Evolutionary conservation across 2,329 filamentous ascomycete species (phyloP), one percentile per base, ranked within the genome.

Genomic region (Fusarium domesticum): DNA sequence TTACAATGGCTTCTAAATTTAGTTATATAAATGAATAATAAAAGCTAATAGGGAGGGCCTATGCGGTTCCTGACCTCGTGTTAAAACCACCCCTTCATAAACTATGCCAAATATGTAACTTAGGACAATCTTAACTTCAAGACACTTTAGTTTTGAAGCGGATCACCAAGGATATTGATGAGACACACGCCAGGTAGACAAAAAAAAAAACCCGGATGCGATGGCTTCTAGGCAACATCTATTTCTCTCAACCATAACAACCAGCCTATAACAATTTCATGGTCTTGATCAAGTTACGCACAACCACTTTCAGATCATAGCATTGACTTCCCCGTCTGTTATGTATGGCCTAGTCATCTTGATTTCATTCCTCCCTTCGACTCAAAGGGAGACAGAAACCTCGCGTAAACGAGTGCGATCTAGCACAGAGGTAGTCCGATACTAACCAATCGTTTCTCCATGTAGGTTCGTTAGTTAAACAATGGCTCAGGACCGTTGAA

Each of bases 371-470:
- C 37, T 37, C 42, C 31, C 8, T 28, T 28, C 23, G 14, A 28
- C 4, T 18, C 14, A 28, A 43, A 54, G 51, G 51, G 51, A 52
- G 44, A 37, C 41, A 48, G 48, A 46, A 51, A 45, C 51, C 30
- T 30, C 23, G 7, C 10, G 23, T 28, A 28, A 28, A 28, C 14
- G 14, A 28, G 14, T 3, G 4, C 8, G 4, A 28, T 11, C 23
- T 28, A 28, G 10, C 7, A 10, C n/a, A n/a, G n/a, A n/a, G n/a
- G n/a, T n/a, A n/a, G n/a, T n/a, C n/a, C n/a, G n/a, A n/a, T n/a
- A n/a, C n/a, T n/a, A n/a, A n/a, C n/a, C n/a, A n/a, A n/a, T n/a
- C n/a, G n/a, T n/a, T n/a, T n/a, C n/a, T n/a, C n/a, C n/a, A n/a
- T n/a, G n/a, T n/a, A n/a, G n/a, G n/a, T n/a, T n/a, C n/a, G n/a